Base-by-base conservation (phyloP, 1,284 basidiomycete genomes). In the Anthracocystis walkeri region DNA sequence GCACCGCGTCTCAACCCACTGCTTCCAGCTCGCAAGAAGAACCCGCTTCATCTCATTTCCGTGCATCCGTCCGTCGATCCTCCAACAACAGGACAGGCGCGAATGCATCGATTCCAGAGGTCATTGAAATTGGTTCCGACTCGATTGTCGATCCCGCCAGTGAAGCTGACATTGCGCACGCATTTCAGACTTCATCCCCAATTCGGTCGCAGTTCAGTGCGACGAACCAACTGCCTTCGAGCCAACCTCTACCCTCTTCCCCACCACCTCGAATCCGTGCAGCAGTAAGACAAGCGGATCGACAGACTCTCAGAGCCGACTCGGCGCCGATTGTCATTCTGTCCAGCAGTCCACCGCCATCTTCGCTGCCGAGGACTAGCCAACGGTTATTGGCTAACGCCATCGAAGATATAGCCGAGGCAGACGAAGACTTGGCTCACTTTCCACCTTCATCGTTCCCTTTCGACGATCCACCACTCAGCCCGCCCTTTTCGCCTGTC, bases 51-150 rank as follows among this genome's bases (percentile, higher is more conserved):
- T 63, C 56, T 33, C 67, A 23, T 16, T 40, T 45, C 20, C 48
- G 54, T 48, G 20, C 44, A 25, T 41, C 56, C 7, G 14, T 51
- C n/a, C 38, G 66, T 12, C 54, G 58, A 20, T 14, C 35, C 3
- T 14, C 53, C 20, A 31, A 52, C 35, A 50, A 38, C 27, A 51
- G 40, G n/a, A 40, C 59, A 27, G 51, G 38, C 23, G 29, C 56
- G 20, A 58, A 31, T 4, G 33, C 44, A 2, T 16, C 31, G 0
- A 29, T 60, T 4, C 64, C 65, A 20, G 62, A 68, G 31, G 61
- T 74, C 27, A 75, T 75, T 29, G 72, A 75, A 35, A 62, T 75
- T 21, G 66, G 62, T 8, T 75, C 72, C 11, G 72, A 75, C 33
- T 56, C 65, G 6, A 60, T 69, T 23, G 42, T 53, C 7, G 71